phyloP scores from a whole-genome alignment of 192 early-diverging fungal species.

The Funneliformis mosseae region DNA sequence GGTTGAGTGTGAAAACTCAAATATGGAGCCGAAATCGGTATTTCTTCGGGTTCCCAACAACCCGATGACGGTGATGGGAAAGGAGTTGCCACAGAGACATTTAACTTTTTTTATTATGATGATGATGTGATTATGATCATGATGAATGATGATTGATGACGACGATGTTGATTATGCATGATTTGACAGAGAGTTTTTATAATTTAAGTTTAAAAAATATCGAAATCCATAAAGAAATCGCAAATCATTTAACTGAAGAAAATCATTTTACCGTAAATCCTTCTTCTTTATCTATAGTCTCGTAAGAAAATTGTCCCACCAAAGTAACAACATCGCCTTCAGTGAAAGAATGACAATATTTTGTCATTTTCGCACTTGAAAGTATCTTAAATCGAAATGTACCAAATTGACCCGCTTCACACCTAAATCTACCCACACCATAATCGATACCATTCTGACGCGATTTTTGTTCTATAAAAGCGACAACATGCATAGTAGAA shows the following conservation, averaged over 20 bases:
- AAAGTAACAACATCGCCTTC: conserved; percentile 14
- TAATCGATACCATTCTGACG: neutral
- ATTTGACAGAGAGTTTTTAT: too few relatives aligned
- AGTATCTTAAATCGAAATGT: neutral
- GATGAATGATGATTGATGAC: neutral
- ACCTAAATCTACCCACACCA: conserved; percentile 3
- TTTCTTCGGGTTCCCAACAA: conserved; percentile 19
- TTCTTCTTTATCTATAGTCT: conserved; percentile 14
- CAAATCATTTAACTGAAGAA: too few relatives aligned
- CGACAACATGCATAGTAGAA: conserved; percentile 17
- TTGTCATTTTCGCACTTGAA: conserved; percentile 5
- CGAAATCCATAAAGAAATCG: too few relatives aligned
- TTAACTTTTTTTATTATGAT: neutral
- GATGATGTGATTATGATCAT: neutral
- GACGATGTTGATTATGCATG: neutral
- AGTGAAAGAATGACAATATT: conserved; percentile 12
- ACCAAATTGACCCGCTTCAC: conserved; percentile 17
- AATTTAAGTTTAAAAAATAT: too few relatives aligned
- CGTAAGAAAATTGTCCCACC: conserved; percentile 19
- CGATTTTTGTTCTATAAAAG: conserved; percentile 16
- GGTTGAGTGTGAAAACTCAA: conserved; percentile 18
- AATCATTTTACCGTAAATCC: conserved; percentile 2
- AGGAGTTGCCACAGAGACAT: neutral
- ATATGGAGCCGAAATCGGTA: conserved; percentile 6
- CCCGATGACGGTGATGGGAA: neutral